Conservation (phyloP, 192 early-diverging fungal genomes). For the Linnemannia schmuckeri region DNA sequence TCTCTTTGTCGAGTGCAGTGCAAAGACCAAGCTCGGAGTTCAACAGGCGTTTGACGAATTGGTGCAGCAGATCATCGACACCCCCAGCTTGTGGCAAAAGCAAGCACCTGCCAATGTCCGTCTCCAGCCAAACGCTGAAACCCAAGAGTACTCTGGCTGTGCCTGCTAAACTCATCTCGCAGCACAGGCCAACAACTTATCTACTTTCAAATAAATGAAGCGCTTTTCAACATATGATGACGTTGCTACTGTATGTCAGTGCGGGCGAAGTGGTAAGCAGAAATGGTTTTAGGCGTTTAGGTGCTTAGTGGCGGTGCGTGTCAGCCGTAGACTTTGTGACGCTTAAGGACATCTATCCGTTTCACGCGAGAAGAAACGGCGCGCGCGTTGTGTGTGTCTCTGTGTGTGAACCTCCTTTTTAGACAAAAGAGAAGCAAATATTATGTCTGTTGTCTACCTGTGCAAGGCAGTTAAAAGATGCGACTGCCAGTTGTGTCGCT, state of each 20-base stretch:
- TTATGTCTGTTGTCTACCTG: too few species aligned
- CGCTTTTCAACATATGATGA: too few species aligned
- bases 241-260: background rate
- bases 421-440: too few species aligned
- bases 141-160: constrained; percentile 37
- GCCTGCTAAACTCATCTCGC: constrained; percentile 12
- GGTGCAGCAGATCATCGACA: constrained; percentile 83
- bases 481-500: too few species aligned
- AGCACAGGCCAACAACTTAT: background rate
- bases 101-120: constrained; percentile 46
- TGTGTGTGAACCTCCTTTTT: too few species aligned
- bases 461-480: too few species aligned
- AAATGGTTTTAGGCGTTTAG: background rate
- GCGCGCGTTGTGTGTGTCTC: background rate
- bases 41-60: constrained; percentile 95
- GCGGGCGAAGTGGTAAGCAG: background rate
- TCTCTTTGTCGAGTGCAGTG: constrained; percentile 96
- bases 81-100: constrained; percentile 54
- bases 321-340: background rate
- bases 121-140: constrained; percentile 30
- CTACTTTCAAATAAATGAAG: background rate
- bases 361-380: background rate
- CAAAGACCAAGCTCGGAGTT: constrained; percentile 94
- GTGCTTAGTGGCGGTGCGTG: background rate
- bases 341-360: background rate